Conservation (phyloP, 2,329 filamentous ascomycete genomes). For the Botryosphaeria agaves region DNA sequence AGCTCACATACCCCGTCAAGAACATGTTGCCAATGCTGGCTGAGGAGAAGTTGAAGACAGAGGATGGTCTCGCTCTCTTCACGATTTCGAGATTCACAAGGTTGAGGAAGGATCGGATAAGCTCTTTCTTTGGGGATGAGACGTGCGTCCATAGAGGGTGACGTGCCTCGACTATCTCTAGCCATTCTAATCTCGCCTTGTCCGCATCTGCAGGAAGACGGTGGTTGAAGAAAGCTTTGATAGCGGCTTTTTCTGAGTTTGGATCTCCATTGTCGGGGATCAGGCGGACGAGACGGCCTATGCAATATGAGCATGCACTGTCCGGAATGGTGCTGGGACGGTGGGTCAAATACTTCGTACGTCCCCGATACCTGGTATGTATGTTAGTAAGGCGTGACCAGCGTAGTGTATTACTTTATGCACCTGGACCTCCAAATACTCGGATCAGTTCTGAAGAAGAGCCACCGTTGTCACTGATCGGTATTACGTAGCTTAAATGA, state of each 20-base stretch:
- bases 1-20: conserved; percentile 36
- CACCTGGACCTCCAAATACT: conserved; percentile 85
- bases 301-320: background rate
- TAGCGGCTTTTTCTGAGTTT: conserved; percentile 50
- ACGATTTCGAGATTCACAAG: conserved; percentile 31
- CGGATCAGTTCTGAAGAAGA: conserved; percentile 86
- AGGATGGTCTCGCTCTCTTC: conserved; percentile 27
- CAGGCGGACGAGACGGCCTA: conserved; percentile 68
- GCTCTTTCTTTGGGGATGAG: conserved; percentile 31
- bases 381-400: conserved; percentile 3
- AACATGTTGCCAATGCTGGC: conserved; percentile 35
- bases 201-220: conserved; percentile 47
- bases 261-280: conserved; percentile 49
- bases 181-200: conserved; percentile 62
- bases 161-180: conserved; percentile 70
- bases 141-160: conserved; percentile 53
- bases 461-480: conserved; percentile 90
- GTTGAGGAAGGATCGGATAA: conserved; percentile 32
- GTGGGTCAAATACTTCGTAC: conserved; percentile 52
- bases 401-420: conserved; percentile 10
- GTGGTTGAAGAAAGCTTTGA: conserved; percentile 77
- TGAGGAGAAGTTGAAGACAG: conserved; percentile 30
- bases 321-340: background rate
- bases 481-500: conserved; percentile 69
- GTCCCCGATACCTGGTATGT: conserved; percentile 43